These are phyloP conservation scores for Xylariales sp. DNA, from an alignment of 2,329 filamentous ascomycete genomes.

Conservation along the genomic window DNA sequence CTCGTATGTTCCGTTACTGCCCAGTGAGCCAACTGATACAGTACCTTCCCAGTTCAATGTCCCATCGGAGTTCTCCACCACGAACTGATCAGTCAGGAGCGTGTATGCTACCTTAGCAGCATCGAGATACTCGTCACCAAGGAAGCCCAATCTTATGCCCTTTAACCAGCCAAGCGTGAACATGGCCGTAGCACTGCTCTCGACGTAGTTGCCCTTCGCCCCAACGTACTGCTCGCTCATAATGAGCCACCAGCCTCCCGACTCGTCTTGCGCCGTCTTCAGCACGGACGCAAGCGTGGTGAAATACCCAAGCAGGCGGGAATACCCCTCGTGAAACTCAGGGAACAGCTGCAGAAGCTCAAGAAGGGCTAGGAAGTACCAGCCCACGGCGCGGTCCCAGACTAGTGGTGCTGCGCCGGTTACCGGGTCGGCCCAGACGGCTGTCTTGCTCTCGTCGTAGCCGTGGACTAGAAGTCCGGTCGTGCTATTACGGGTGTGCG, in stretches of 20 bases:
- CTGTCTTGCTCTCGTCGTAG: conserved; percentile 42
- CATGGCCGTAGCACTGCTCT: conserved; percentile 55
- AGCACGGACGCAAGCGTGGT: conserved; percentile 36
- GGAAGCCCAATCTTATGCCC: conserved; percentile 34
- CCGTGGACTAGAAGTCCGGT: conserved; percentile 44
- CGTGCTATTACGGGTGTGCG: conserved; percentile 31
- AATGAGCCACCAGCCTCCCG: conserved; percentile 54
- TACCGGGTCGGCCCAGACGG: conserved; percentile 41
- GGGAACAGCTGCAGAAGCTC: conserved; percentile 42
- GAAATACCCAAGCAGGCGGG: conserved; percentile 34
- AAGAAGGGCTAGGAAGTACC: conserved; percentile 45
- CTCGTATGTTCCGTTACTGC: conserved; percentile 42
- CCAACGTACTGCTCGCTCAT: conserved; percentile 46
- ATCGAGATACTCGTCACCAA: conserved; percentile 27
- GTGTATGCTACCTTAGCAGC: conserved; percentile 38
- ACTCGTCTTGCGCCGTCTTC: conserved; percentile 35
- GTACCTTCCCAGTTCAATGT: conserved; percentile 47
- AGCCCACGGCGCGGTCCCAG: conserved; percentile 46
- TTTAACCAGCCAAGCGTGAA: conserved; percentile 49
- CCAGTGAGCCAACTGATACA: conserved; percentile 45
- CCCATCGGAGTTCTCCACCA: conserved; percentile 40
- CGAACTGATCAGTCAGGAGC: conserved; percentile 38
- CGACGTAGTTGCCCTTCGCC: conserved; percentile 52
- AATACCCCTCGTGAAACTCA: conserved; percentile 28
- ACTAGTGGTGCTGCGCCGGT: conserved; percentile 45